These are phyloP conservation scores for Trichosporon ovoides DNA, from an alignment of 1,284 basidiomycete species.

Conservation along the genomic window DNA sequence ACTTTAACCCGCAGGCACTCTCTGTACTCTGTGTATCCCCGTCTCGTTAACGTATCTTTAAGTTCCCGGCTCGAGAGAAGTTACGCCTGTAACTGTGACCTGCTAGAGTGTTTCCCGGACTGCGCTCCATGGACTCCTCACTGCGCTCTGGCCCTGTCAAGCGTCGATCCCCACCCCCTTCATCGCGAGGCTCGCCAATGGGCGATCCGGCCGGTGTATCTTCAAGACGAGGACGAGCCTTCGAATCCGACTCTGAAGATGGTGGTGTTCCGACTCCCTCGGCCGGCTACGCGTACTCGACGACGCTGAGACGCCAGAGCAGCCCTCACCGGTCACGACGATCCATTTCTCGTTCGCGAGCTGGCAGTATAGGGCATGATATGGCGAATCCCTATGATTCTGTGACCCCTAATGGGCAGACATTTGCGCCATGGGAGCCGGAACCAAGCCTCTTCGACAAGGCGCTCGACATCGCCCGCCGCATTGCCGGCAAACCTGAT, in stretches of 20 bases:
- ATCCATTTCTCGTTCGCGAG: background rate
- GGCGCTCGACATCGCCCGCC: slow-evolving; percentile 21
- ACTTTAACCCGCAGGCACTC: background rate
- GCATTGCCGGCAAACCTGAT: slow-evolving; percentile 26
- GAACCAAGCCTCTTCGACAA: slow-evolving; percentile 9
- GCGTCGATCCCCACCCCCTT: background rate
- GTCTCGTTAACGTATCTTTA: background rate
- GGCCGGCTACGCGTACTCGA: slow-evolving; percentile 67
- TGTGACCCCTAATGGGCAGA: background rate
- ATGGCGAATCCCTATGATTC: slow-evolving; percentile 16
- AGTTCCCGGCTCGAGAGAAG: background rate
- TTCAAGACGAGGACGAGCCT: slow-evolving; percentile 1
- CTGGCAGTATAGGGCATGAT: slow-evolving; percentile 8
- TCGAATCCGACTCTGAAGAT: slow-evolving; percentile 2
- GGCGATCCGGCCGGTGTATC: background rate
- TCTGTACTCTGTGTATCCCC: background rate
- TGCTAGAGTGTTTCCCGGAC: background rate
- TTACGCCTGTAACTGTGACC: background rate
- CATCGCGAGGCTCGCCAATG: slow-evolving; percentile 1
- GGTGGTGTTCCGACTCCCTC: background rate
- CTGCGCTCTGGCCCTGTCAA: slow-evolving; percentile 1
- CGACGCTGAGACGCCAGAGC: slow-evolving; percentile 63
- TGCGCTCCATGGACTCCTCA: slow-evolving; percentile 3
- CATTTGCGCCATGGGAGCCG: slow-evolving; percentile 8
- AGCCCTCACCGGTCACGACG: slow-evolving; percentile 13